Conservation (phyloP, 768 basidiomycete species). For the Hebeloma cylindrosporum region DNA sequence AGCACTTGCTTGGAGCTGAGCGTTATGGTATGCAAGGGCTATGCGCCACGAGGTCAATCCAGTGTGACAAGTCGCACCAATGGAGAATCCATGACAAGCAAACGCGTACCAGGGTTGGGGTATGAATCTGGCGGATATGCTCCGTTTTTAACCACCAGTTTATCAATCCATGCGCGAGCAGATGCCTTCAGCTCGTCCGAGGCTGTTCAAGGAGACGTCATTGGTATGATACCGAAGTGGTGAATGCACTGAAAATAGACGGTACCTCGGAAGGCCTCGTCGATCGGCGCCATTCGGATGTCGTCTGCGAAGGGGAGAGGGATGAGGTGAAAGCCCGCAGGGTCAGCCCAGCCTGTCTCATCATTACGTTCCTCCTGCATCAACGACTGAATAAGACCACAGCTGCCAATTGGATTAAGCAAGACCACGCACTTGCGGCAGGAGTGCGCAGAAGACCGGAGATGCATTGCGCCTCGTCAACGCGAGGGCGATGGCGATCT, state of each 20-base stretch:
- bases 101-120: constrained; percentile 80
- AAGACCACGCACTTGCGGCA: constrained; percentile 69
- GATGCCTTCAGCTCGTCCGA: constrained; percentile 63
- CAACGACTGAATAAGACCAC: constrained; percentile 4
- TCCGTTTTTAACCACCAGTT: constrained; percentile 75
- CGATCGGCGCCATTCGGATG: constrained; percentile 75
- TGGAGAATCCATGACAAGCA: neutral
- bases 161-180: constrained; percentile 74
- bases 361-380: constrained; percentile 67
- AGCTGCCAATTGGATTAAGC: neutral
- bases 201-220: constrained; percentile 42
- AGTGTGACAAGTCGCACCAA: neutral
- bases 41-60: constrained; percentile 10
- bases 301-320: constrained; percentile 96
- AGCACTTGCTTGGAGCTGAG: constrained; percentile 87
- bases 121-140: constrained; percentile 86
- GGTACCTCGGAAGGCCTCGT: constrained; percentile 63
- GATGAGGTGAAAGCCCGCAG: constrained; percentile 91
- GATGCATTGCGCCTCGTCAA: constrained; percentile 68
- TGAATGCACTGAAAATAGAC: constrained; percentile 2
- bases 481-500: constrained; percentile 76
- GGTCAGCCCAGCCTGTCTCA: constrained; percentile 74
- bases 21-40: constrained; percentile 89
- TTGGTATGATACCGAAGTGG: neutral
- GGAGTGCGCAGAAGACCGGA: constrained; percentile 78